A percentile compares a stretch with the other conserved stretches of the same genome.
phyloP scores from a whole-genome alignment of 306 rosid genomes.

The Quercus bicolor region DNA sequence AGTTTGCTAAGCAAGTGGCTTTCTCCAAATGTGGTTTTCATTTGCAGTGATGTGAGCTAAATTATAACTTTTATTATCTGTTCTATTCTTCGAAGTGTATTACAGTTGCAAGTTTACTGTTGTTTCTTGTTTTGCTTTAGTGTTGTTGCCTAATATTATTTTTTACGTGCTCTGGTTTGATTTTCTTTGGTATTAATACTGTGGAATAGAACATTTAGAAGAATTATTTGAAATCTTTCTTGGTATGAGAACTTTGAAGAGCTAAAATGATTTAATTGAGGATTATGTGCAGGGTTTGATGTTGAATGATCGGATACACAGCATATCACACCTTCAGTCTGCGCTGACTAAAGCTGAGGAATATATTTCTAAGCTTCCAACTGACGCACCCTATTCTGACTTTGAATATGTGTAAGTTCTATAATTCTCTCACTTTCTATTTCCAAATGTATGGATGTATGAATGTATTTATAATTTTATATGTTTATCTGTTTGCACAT shows the following conservation, averaged over 20 bases:
- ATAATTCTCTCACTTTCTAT: not conserved
- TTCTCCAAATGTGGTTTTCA: not conserved
- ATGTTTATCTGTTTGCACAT: not conserved
- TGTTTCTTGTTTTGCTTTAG: not conserved
- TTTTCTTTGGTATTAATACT: not conserved
- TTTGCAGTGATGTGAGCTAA: not conserved
- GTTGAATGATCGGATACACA: slow-evolving; percentile 70
- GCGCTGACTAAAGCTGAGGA: slow-evolving; percentile 81
- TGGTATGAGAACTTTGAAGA: not conserved
- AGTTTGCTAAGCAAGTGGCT: slow-evolving; percentile 28
- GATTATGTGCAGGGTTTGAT: slow-evolving; percentile 61
- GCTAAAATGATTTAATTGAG: not conserved
- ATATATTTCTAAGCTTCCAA: slow-evolving; percentile 54
- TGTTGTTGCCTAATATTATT: not conserved
- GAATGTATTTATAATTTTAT: not conserved
- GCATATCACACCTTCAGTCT: slow-evolving; percentile 64
- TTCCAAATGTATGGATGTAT: not conserved
- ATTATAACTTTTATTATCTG: not conserved
- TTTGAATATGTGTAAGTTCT: slow-evolving; percentile 72
- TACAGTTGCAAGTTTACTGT: not conserved
- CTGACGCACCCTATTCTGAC: slow-evolving; percentile 53
- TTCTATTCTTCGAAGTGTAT: not conserved
- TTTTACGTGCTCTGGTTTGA: not conserved
- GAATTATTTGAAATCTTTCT: not conserved
- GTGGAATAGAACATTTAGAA: not conserved